Evolutionary conservation across 2,329 filamentous ascomycete species (phyloP).

Genomic region (Sporothrix mexicana): DNA sequence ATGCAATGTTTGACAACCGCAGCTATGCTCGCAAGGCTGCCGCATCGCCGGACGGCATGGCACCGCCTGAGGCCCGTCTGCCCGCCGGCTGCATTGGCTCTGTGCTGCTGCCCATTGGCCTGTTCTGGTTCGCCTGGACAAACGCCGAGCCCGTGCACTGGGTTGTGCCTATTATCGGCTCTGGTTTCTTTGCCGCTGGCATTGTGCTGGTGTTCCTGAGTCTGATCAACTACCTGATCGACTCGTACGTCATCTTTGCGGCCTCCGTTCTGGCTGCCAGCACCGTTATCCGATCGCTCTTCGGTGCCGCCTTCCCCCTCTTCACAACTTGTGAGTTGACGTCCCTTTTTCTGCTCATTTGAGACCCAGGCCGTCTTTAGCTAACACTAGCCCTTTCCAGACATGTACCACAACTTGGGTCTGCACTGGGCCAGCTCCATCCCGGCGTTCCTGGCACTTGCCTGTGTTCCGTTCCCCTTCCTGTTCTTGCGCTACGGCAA

Average conservation of each 20-base stretch:
- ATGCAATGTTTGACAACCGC: conserved; percentile 61
- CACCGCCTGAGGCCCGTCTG: conserved; percentile 70
- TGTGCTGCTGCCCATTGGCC: conserved; percentile 64
- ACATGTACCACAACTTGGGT: conserved; percentile 64
- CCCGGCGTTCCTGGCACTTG: conserved; percentile 74
- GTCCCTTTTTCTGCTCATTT: neutral
- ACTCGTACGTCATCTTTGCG: conserved; percentile 75
- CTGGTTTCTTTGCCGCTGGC: conserved; percentile 50
- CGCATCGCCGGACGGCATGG: conserved; percentile 55
- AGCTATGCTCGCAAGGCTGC: conserved; percentile 56
- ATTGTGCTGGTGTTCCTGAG: conserved; percentile 70
- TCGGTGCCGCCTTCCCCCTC: conserved; percentile 74
- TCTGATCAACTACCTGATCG: conserved; percentile 70
- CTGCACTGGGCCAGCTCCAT: conserved; percentile 78
- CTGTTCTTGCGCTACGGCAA: conserved; percentile 76
- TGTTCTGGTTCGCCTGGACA: conserved; percentile 75
- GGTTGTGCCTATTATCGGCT: conserved; percentile 47
- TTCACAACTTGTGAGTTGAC: conserved; percentile 60
- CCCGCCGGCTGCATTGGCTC: conserved; percentile 67
- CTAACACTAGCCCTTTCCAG: conserved; percentile 2
- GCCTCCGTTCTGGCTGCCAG: conserved; percentile 77
- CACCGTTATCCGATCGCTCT: conserved; percentile 71
- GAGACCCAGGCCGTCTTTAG: too few species aligned
- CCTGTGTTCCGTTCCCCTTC: conserved; percentile 75
- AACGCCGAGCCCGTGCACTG: conserved; percentile 52